A percentile compares a stretch with the other conserved stretches of the same genome.
Conservation (phyloP, 495 filamentous ascomycete species). For the Penicillium argentinense region DNA sequence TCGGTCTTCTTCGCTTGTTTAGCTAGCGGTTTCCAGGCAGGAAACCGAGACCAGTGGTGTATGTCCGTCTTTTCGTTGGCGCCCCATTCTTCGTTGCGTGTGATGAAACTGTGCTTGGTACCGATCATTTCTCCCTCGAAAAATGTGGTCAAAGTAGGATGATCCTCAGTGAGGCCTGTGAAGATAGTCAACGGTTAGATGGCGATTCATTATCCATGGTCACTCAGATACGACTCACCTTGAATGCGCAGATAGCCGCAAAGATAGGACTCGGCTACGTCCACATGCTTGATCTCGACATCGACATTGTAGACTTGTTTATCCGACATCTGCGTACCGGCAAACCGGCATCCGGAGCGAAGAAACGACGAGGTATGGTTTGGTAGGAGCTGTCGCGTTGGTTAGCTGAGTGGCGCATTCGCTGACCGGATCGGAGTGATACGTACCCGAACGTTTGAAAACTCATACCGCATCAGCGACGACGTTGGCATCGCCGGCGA, state of each 20-base stretch:
- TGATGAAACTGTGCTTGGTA: constrained; percentile 88
- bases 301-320: constrained; percentile 90
- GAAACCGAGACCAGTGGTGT: constrained; percentile 90
- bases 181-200: constrained; percentile 7
- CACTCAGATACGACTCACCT: constrained; percentile 56
- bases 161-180: constrained; percentile 87
- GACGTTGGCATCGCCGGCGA: constrained; percentile 34
- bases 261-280: constrained; percentile 90
- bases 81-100: constrained; percentile 87
- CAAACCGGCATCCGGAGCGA: constrained; percentile 83
- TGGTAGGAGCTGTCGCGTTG: constrained; percentile 37
- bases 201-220: too few species aligned
- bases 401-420: constrained; percentile 12
- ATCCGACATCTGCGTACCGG: constrained; percentile 89
- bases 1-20: constrained; percentile 77
- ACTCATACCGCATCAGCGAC: constrained; percentile 61
- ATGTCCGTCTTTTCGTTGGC: constrained; percentile 90
- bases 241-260: constrained; percentile 96
- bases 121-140: constrained; percentile 99
- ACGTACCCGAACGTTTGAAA: constrained; percentile 65
- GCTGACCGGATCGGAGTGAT: neutral
- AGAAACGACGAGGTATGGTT: constrained; percentile 76
- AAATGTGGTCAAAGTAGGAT: constrained; percentile 94
- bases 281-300: constrained; percentile 95
- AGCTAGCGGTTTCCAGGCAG: constrained; percentile 75